Evolutionary conservation across 371 early-diverging fungal genomes (phyloP).

Genomic region (Mucor lusitanicus): DNA sequence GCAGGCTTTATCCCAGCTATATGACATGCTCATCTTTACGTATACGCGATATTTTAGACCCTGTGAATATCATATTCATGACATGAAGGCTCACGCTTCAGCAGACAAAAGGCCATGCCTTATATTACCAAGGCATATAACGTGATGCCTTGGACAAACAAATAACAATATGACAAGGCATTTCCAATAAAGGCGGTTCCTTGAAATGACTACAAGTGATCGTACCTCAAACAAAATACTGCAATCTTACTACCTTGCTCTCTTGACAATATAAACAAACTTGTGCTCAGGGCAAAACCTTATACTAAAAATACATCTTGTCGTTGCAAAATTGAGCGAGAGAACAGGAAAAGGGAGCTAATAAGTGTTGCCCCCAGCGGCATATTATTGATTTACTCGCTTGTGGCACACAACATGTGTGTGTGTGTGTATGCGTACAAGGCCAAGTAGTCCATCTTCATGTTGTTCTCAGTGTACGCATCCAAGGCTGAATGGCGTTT

Average conservation of each 20-base stretch:
- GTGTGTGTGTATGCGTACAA: background rate
- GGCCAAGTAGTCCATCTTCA: background rate
- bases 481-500: too few species aligned
- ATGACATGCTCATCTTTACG: too few species aligned
- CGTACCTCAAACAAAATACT: background rate
- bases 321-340: background rate
- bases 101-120: background rate
- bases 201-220: background rate
- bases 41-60: too few species aligned
- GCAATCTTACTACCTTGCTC: background rate
- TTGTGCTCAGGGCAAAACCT: constrained; percentile 4
- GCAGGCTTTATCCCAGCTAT: too few species aligned
- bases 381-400: background rate
- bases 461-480: too few species aligned
- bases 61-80: background rate
- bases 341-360: background rate
- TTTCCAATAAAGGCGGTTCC: background rate
- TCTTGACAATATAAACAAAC: background rate
- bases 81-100: background rate
- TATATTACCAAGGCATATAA: background rate
- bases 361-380: background rate
- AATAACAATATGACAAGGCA: background rate
- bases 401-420: background rate
- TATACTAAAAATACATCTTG: background rate
- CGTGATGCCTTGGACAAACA: background rate